Evolutionary conservation across 2,329 filamentous ascomycete genomes (phyloP).

Genomic region (Penicillium aurantiogriseum): DNA sequence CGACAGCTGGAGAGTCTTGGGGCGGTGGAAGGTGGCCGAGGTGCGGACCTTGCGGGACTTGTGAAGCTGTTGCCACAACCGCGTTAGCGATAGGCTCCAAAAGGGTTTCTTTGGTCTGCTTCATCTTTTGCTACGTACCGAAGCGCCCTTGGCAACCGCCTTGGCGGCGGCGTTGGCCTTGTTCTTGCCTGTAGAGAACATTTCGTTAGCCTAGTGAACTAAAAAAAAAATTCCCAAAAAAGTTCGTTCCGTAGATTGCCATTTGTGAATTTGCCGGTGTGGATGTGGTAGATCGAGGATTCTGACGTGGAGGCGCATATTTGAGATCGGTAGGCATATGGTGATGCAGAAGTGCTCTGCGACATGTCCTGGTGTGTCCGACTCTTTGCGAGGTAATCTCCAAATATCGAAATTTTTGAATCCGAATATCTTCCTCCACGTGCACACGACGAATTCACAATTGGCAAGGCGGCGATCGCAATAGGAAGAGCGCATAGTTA

Average conservation of each 20-base stretch:
- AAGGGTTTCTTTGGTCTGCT: conserved; percentile 10
- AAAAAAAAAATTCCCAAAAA: neutral
- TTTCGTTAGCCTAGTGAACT: conserved; percentile 28
- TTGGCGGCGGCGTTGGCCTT: conserved; percentile 93
- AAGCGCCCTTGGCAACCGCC: conserved; percentile 93
- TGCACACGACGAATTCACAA: conserved; percentile 23
- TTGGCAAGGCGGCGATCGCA: conserved; percentile 43
- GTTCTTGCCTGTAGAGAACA: conserved; percentile 48
- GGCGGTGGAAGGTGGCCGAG: conserved; percentile 93
- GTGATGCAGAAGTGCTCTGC: neutral
- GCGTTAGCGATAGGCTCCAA: conserved; percentile 13
- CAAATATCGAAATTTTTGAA: conserved; percentile 11
- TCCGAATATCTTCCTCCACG: conserved; percentile 5
- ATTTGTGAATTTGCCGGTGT: conserved; percentile 14
- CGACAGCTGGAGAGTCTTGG: conserved; percentile 91
- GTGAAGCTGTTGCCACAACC: conserved; percentile 57
- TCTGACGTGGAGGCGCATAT: neutral
- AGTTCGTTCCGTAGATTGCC: conserved; percentile 13
- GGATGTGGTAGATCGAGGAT: neutral
- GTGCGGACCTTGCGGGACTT: conserved; percentile 91
- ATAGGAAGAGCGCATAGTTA: conserved; percentile 20
- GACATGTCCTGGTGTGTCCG: neutral
- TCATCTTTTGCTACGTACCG: conserved; percentile 63
- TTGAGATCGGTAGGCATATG: neutral
- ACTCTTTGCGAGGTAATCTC: conserved; percentile 2